Evolutionary conservation across 1,139 yeast genomes (phyloP).

Genomic region (Yamadazyma dushanensis): DNA sequence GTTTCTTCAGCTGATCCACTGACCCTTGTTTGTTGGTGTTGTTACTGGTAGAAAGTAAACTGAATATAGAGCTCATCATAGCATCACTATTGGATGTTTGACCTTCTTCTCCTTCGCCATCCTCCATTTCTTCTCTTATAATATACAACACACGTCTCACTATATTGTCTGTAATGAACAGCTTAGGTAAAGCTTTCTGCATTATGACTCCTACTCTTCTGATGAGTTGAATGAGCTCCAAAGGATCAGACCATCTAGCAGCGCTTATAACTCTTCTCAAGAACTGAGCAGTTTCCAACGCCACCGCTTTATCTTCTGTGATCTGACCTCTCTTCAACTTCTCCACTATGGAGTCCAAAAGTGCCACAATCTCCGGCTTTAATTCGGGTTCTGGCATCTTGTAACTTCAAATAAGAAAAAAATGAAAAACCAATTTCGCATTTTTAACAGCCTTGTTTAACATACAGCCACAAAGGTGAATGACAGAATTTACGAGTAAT

Average conservation of each 20-base stretch:
- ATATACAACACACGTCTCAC: constrained; percentile 86
- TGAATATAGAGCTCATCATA: constrained; percentile 85
- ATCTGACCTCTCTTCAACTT: constrained; percentile 72
- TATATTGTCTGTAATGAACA: constrained; percentile 86
- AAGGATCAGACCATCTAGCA: constrained; percentile 80
- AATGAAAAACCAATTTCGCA: too few species aligned
- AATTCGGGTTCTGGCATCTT: constrained; percentile 17
- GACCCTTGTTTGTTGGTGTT: constrained; percentile 22
- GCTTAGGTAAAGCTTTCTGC: constrained; percentile 70
- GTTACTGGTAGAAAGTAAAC: constrained; percentile 61
- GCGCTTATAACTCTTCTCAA: constrained; percentile 87
- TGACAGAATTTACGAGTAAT: constrained; percentile 20
- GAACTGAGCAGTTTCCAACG: constrained; percentile 83
- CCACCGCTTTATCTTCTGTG: constrained; percentile 72
- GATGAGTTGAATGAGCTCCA: constrained; percentile 69
- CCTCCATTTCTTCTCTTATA: constrained; percentile 83
- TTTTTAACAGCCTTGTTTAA: too few species aligned
- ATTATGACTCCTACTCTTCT: constrained; percentile 62
- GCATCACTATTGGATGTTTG: constrained; percentile 31
- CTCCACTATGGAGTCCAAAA: constrained; percentile 41
- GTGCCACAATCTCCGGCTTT: constrained; percentile 36
- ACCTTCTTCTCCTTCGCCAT: constrained; percentile 29
- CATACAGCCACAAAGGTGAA: constrained; percentile 3
- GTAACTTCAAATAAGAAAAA: too few species aligned
- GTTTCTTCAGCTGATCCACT: constrained; percentile 38